These are phyloP conservation scores for Powellomyces hirtus DNA, from an alignment of 192 early-diverging fungal species.

Conservation along the genomic window DNA sequence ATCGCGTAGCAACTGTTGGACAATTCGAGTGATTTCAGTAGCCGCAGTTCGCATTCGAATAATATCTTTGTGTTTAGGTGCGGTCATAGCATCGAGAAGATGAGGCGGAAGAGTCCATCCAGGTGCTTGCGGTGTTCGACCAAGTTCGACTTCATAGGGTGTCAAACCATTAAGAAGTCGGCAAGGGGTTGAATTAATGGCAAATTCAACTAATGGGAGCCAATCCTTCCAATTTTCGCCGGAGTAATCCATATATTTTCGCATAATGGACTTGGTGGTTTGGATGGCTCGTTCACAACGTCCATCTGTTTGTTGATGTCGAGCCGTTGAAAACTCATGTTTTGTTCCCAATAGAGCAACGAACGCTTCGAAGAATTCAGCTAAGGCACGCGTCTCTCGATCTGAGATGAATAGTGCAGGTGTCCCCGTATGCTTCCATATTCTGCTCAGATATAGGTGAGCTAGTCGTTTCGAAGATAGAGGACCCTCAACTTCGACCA, in stretches of 20 bases:
- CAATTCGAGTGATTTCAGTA: too few species aligned
- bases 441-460: neutral
- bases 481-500: neutral
- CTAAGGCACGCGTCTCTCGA: neutral
- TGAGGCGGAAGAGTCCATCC: too few species aligned
- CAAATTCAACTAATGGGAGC: constrained; percentile 3
- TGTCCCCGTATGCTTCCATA: neutral
- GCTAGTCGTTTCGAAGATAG: neutral
- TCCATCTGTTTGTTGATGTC: constrained; percentile 26
- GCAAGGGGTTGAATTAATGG: neutral
- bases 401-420: constrained; percentile 1
- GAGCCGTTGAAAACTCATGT: constrained; percentile 5
- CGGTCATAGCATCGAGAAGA: too few species aligned
- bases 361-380: constrained; percentile 4
- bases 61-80: too few species aligned
- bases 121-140: too few species aligned
- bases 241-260: neutral
- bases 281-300: constrained; percentile 1
- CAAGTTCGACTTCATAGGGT: too few species aligned
- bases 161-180: too few species aligned
- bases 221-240: constrained; percentile 15
- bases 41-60: too few species aligned
- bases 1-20: too few species aligned
- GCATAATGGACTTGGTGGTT: constrained; percentile 6
- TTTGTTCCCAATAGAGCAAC: neutral